Evolutionary conservation across 345 rosid genomes (phyloP), one percentile per base, ranked within the genome.

Genomic region (Syzygium aqueum): DNA sequence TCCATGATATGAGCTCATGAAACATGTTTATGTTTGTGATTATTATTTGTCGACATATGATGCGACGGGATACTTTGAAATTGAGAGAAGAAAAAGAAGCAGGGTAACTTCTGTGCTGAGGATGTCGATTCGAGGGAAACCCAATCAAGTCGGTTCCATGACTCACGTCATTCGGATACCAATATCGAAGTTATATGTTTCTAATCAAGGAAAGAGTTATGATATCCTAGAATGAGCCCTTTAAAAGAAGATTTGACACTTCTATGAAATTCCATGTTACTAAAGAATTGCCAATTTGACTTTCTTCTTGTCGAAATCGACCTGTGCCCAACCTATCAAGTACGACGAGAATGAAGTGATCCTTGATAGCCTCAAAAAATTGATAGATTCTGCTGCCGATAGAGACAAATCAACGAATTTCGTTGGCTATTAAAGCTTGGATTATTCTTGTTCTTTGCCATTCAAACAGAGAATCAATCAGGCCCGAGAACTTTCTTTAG

Each of bases 101-200:
- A 51, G 13, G 53, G 53, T 51, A 12, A 51, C 53, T 51, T 51
- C 53, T 16, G 53, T 1, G 16, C 13, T 16, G 16, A 13, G 53
- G 53, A 53, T 53, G 17, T 53, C 54, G 6, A 53, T 16, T 53
- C 22, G 54, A 53, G 17, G 19, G 1, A 65, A 30, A 19, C 43
- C 7, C 33, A 3, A 22, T 30, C 25, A 0, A 14, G 25, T 73
- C 27, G 21, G 49, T 22, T 40, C 46, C 80, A 10, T 37, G 25
- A 27, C 4, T 73, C 80, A 9, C 0, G 25, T 19, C 2, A 0
- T 46, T 19, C 25, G 49, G 37, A 0, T 33, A 19, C 49, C 14
- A 9, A 33, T 33, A 0, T 19, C 12, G 2, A 5, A 37, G 27
- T 49, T 37, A 73, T 73, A 19, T 73, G 25, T 73, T 37, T 21